These are phyloP conservation scores for Globisporangium perplexum DNA, from an alignment of 352 stramenopile genomes.

Conservation along the genomic window DNA sequence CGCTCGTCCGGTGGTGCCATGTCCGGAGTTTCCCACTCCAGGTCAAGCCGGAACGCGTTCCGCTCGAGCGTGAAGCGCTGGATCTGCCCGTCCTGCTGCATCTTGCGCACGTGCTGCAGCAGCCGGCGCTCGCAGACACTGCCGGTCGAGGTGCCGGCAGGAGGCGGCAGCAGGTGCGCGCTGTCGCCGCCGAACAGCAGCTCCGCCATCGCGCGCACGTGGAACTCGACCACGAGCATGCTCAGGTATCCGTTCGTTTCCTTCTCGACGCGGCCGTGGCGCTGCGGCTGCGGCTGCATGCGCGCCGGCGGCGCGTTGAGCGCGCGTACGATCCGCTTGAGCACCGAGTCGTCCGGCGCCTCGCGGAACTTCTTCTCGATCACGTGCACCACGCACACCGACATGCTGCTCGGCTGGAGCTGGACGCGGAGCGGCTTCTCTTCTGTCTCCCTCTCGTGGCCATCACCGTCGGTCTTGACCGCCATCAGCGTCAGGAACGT, in stretches of 20 bases:
- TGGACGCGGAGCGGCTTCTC: constrained; percentile 9
- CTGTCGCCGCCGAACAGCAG: constrained; percentile 15
- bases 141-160: constrained; percentile 8
- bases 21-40: constrained; percentile 22
- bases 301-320: not conserved
- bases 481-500: constrained; percentile 70
- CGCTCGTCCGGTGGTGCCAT: not conserved
- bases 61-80: constrained; percentile 50
- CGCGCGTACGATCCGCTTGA: constrained; percentile 29
- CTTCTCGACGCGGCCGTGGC: constrained; percentile 19
- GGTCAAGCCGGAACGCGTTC: constrained; percentile 43
- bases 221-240: constrained; percentile 42
- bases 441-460: not conserved
- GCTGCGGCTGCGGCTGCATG: constrained; percentile 3
- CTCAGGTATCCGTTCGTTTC: constrained; percentile 62
- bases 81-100: constrained; percentile 48
- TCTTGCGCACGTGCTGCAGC: constrained; percentile 42
- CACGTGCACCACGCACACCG: constrained; percentile 44
- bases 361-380: constrained; percentile 44
- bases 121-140: constrained; percentile 35
- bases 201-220: constrained; percentile 47
- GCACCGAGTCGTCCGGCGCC: constrained; percentile 22
- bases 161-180: constrained; percentile 7
- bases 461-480: constrained; percentile 24
- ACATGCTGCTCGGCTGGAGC: constrained; percentile 44